Percentiles rank a stretch among this genome's conserved stretches.
Evolutionary conservation across 2,329 filamentous ascomycete genomes (phyloP).

Genomic region (Calycina herbarum): DNA sequence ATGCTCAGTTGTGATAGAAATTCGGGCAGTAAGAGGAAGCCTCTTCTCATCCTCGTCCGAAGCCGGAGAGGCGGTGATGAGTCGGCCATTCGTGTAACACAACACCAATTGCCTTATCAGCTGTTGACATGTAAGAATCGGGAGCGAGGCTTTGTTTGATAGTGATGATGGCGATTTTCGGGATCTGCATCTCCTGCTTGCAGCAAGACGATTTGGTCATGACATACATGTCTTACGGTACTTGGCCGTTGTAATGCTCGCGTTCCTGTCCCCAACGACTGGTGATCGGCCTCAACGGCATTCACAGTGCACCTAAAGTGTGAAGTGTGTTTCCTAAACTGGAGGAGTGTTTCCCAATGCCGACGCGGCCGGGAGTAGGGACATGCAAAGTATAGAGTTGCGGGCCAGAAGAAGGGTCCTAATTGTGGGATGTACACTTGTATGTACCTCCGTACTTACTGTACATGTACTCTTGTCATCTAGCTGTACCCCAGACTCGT

Average conservation of each 20-base stretch:
- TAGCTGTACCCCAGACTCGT: no score
- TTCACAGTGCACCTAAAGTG: not conserved
- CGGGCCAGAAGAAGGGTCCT: not conserved
- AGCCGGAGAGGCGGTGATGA: not conserved
- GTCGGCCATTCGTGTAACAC: not conserved
- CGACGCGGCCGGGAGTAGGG: no score
- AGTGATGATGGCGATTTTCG: not conserved
- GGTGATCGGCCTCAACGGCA: slow-evolving; percentile 9
- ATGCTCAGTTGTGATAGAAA: not conserved
- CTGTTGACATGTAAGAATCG: not conserved
- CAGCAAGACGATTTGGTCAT: not conserved
- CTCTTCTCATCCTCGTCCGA: not conserved
- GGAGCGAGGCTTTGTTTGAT: not conserved
- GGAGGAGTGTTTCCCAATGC: not conserved
- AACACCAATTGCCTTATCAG: not conserved
- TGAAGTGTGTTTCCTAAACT: not conserved
- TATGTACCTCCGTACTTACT: no score
- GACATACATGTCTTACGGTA: not conserved
- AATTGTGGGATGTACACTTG: no score
- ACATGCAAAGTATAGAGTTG: not conserved
- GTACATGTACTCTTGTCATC: no score
- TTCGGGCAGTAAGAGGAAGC: not conserved
- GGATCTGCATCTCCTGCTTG: not conserved
- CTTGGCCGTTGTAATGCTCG: not conserved
- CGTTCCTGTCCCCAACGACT: not conserved